Conservation (phyloP, 2,329 filamentous ascomycete species). For the Diaporthe australafricana region DNA sequence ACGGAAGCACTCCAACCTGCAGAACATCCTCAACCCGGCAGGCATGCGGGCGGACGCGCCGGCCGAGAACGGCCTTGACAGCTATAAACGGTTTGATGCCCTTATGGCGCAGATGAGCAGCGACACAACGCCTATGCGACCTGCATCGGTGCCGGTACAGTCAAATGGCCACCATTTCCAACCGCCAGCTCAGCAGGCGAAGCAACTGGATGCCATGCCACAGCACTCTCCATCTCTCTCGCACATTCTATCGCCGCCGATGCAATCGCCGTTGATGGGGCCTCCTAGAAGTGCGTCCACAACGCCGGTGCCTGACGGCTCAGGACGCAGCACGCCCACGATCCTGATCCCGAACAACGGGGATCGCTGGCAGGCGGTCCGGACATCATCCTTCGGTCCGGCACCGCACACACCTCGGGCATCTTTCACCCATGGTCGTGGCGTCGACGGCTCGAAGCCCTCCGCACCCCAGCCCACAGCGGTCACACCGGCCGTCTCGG, state of each 20-base stretch:
- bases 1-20: slow-evolving; percentile 17
- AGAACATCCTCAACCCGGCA: slow-evolving; percentile 24
- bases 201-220: neutral
- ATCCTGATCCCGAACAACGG: slow-evolving; percentile 5
- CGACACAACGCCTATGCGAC: neutral
- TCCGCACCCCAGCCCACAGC: neutral
- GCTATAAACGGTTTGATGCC: slow-evolving; percentile 31
- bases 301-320: slow-evolving; percentile 28
- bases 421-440: neutral
- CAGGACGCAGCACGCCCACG: slow-evolving; percentile 30
- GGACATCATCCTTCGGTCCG: neutral
- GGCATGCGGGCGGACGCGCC: neutral
- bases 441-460: neutral
- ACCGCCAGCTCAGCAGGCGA: neutral
- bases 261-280: slow-evolving; percentile 26
- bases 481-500: neutral
- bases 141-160: slow-evolving; percentile 31
- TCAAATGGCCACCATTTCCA: slow-evolving; percentile 2
- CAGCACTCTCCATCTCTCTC: slow-evolving; percentile 20
- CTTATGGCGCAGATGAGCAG: slow-evolving; percentile 34
- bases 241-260: slow-evolving; percentile 29
- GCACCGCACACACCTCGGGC: neutral
- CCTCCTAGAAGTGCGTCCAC: slow-evolving; percentile 34
- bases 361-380: slow-evolving; percentile 28
- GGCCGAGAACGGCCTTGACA: slow-evolving; percentile 10